Evolutionary conservation across 2,329 filamentous ascomycete genomes (phyloP).

Genomic region (Trichoderma arundinaceum): DNA sequence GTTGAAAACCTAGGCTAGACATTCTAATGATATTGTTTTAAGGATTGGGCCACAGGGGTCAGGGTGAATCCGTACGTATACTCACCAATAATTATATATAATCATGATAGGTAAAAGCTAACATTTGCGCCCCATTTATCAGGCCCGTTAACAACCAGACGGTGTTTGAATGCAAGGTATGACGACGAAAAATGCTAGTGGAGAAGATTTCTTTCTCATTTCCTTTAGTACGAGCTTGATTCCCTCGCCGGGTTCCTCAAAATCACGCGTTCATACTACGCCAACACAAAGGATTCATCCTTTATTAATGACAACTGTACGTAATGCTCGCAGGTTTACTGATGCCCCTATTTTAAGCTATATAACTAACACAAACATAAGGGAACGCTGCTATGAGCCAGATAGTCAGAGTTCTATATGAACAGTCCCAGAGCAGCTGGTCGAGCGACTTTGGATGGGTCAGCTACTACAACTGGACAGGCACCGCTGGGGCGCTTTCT

Average conservation of each 20-base stretch:
- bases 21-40: neutral
- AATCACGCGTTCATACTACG: constrained; percentile 77
- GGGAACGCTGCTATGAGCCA: constrained; percentile 63
- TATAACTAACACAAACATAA: constrained; percentile 57
- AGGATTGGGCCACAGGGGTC: constrained; percentile 37
- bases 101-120: neutral
- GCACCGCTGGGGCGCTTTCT: constrained; percentile 37
- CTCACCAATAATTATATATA: neutral
- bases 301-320: constrained; percentile 59
- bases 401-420: constrained; percentile 38
- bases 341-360: too few relatives aligned
- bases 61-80: constrained; percentile 38
- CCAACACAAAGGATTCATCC: constrained; percentile 68
- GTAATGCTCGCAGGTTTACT: neutral
- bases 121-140: neutral
- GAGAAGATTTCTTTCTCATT: neutral
- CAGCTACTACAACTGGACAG: constrained; percentile 43
- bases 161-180: constrained; percentile 41
- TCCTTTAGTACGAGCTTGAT: constrained; percentile 81
- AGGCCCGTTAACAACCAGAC: constrained; percentile 39
- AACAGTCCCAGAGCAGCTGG: constrained; percentile 40
- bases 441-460: constrained; percentile 37
- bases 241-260: constrained; percentile 86
- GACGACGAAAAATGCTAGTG: neutral
- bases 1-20: neutral